Base-by-base conservation (phyloP, 805 yeast species). In the Schwanniomyces yamadae region DNA sequence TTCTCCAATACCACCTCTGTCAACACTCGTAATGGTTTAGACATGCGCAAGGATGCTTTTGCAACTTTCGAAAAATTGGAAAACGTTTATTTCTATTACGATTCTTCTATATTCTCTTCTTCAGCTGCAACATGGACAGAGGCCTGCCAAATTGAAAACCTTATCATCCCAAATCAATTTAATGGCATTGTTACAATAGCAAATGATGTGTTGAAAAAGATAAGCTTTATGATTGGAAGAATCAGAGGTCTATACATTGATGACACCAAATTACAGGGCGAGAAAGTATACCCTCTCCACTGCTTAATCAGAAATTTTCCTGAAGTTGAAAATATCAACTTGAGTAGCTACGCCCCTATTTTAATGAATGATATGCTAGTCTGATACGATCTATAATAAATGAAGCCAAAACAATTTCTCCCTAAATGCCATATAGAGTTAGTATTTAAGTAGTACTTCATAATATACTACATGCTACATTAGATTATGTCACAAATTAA, bases 31-130 rank as follows among this genome's bases (percentile, higher is more conserved):
- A n/a, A n/a, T n/a, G n/a, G n/a, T n/a, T n/a, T n/a, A n/a, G n/a
- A n/a, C n/a, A n/a, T n/a, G n/a, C n/a, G n/a, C n/a, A n/a, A n/a
- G n/a, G 29, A 16, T 27, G 21, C 20, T 6, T 12, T 28, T n/a
- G 6, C 18, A 12, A n/a, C 31, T 5, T 18, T 28, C 3, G 23
- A 28, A 12, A 39, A 26, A 22, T 42, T 58, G 12, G 50, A 47
- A 29, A 58, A 59, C 36, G 55, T 57, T 6, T 59, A 57, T 39
- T 63, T 61, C 34, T 63, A 63, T 40, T 60, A 61, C 32, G 68
- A 63, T 42, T 50, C 61, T 3, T 39, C 61, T 6, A 47, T 61
- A 6, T 28, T n/a, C 18, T 28, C 13, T 12, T 20, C 28, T 8
- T 32, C 25, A 15, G 35, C 40, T 17, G n/a, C 20, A 20, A 26